Evolutionary conservation across 108 stramenopile species (phyloP), one percentile per base, ranked within the genome.

Genomic region (Discostella stelligeroides): DNA sequence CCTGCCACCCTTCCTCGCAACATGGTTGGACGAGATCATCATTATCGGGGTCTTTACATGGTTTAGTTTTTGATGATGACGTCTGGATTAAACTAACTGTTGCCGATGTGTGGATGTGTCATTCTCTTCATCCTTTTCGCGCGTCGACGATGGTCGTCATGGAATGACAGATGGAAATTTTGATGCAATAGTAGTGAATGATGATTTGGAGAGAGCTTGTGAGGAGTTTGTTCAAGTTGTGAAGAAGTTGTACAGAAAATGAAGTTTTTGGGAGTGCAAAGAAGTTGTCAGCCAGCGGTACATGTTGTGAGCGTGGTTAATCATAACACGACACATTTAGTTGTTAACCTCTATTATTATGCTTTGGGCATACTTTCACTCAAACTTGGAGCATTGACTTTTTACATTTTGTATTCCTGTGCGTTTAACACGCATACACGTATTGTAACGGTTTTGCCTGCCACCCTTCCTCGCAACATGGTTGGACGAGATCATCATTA

Each of bases 111-210:
- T n/a, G n/a, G n/a, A n/a, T n/a, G n/a, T 47, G 18, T 47, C 46
- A 4, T 47, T 18, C 46, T 47, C 46, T 47, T 47, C 46, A 18
- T 18, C 46, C 46, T 47, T 47, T 8, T 47, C 46, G 46, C 46
- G 46, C 8, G 17, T 47, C 9, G 46, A 47, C 46, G 18, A 15
- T n/a, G n/a, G n/a, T n/a, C n/a, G n/a, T n/a, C n/a, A 89, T 69
- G 96, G 96, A 34, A 27, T 74, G 49, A 53, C 42, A 17, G 48
- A 48, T 6, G 87, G 86, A 5, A 85, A 88, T 54, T 96, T 94
- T 51, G 95, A 97, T 72, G 69, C 56, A 3, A 68, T 95, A 34
- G 39, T 98, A 21, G 85, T 92, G 51, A 98, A 98, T 72, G 89
- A 91, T 66, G 80, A 96, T 63, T 59, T 98, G n/a, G 90, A 94